Conservation (phyloP, 2,329 filamentous ascomycete species). For the Ascochyta lentis region DNA sequence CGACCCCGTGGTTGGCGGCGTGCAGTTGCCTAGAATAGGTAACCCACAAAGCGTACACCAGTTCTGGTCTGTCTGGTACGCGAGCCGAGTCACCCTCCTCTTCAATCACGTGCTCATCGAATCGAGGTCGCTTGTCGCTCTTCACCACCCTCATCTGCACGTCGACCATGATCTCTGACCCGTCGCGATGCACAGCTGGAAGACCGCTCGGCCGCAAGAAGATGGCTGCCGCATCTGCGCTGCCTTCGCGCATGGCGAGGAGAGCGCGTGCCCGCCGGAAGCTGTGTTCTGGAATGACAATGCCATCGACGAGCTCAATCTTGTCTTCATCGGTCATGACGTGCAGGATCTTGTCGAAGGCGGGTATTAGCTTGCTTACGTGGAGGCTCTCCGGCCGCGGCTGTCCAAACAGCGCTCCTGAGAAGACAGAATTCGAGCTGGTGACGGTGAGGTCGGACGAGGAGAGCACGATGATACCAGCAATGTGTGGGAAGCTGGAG, state of each 20-base stretch:
- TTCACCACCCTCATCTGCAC: slow-evolving; percentile 96
- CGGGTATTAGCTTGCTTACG: slow-evolving; percentile 81
- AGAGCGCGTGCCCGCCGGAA: slow-evolving; percentile 89
- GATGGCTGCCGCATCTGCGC: slow-evolving; percentile 73
- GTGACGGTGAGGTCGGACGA: slow-evolving; percentile 78
- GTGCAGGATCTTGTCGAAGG: slow-evolving; percentile 82
- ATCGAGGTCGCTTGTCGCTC: slow-evolving; percentile 65
- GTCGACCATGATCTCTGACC: slow-evolving; percentile 90
- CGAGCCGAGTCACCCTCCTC: slow-evolving; percentile 59
- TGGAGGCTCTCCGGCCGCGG: slow-evolving; percentile 80
- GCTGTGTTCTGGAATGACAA: slow-evolving; percentile 94
- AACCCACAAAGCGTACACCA: slow-evolving; percentile 95
- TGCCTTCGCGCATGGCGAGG: slow-evolving; percentile 81
- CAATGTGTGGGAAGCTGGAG: slow-evolving; percentile 96
- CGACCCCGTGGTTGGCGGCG: slow-evolving; percentile 68
- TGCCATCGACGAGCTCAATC: slow-evolving; percentile 84
- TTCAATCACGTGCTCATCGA: slow-evolving; percentile 69
- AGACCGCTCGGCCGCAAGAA: slow-evolving; percentile 87
- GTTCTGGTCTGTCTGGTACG: slow-evolving; percentile 64
- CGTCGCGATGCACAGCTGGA: slow-evolving; percentile 85
- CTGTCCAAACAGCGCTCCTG: slow-evolving; percentile 88
- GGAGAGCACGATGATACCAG: slow-evolving; percentile 92
- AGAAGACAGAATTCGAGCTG: slow-evolving; percentile 95
- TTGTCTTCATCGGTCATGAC: slow-evolving; percentile 88
- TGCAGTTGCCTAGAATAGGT: slow-evolving; percentile 95